These are phyloP conservation scores for Botrytis elliptica DNA, from an alignment of 2,329 filamentous ascomycete genomes.

Conservation along the genomic window DNA sequence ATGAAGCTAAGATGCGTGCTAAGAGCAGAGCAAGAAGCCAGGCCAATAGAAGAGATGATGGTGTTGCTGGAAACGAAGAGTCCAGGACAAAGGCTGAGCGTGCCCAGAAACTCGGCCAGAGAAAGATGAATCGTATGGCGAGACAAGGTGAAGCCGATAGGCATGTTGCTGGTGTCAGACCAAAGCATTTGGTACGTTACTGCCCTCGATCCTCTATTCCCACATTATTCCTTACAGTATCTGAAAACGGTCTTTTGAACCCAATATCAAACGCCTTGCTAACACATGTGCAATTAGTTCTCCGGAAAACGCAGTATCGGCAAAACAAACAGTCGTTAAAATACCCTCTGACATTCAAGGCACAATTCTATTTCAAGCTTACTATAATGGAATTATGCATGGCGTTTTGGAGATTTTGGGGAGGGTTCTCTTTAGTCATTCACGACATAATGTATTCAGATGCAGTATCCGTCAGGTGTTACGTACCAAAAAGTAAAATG, in stretches of 20 bases:
- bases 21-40: constrained; percentile 69
- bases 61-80: constrained; percentile 63
- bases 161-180: constrained; percentile 75
- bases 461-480: constrained; percentile 14
- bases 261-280: constrained; percentile 11
- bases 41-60: constrained; percentile 72
- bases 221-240: neutral
- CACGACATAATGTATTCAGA: constrained; percentile 18
- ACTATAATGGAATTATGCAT: constrained; percentile 17
- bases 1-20: constrained; percentile 62
- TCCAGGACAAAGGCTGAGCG: constrained; percentile 78
- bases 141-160: constrained; percentile 95
- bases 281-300: constrained; percentile 54
- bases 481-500: constrained; percentile 12
- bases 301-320: constrained; percentile 92
- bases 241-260: neutral
- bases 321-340: constrained; percentile 73
- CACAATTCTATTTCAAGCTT: constrained; percentile 13
- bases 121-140: constrained; percentile 98
- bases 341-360: constrained; percentile 18
- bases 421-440: constrained; percentile 14
- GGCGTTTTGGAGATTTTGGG: constrained; percentile 18
- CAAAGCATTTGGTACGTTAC: constrained; percentile 82
- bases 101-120: constrained; percentile 85
- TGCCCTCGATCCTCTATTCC: constrained; percentile 5